These are phyloP conservation scores for Keithomyces neogunnii DNA, from an alignment of 2,329 filamentous ascomycete genomes.

Conservation along the genomic window DNA sequence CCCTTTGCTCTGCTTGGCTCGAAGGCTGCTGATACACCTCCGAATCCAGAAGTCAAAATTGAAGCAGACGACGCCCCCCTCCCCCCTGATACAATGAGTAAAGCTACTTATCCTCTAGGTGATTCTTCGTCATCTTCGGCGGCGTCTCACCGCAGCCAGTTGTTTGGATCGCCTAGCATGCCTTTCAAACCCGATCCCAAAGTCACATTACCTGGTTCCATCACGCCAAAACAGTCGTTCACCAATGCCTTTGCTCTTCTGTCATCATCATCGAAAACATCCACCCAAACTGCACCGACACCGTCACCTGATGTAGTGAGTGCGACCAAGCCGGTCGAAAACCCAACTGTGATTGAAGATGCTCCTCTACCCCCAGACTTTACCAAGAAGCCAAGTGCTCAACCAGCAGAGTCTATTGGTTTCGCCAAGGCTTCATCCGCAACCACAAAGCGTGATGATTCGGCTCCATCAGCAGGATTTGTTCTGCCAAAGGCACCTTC, in stretches of 20 bases:
- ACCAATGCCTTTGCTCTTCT: conserved; percentile 7
- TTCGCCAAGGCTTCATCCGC: conserved; percentile 18
- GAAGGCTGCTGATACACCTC: conserved; percentile 6
- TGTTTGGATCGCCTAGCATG: conserved; percentile 20
- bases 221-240: conserved; percentile 13
- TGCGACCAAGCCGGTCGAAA: conserved; percentile 15
- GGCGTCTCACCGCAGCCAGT: conserved; percentile 26
- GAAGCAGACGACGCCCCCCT: conserved; percentile 35
- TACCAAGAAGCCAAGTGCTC: conserved; percentile 11
- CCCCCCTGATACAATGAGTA: conserved; percentile 49
- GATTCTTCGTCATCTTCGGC: conserved; percentile 46
- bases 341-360: conserved; percentile 16
- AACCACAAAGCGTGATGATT: conserved; percentile 23
- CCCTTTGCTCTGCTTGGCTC: conserved; percentile 17
- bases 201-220: conserved; percentile 33
- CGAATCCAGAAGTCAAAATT: conserved; percentile 26
- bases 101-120: conserved; percentile 37
- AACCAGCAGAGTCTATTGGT: conserved; percentile 36
- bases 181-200: conserved; percentile 25
- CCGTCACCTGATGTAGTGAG: conserved; percentile 26
- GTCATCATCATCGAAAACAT: conserved; percentile 6
- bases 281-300: conserved; percentile 13
- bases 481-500: conserved; percentile 21
- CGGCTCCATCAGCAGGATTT: conserved; percentile 32
- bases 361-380: conserved; percentile 26